Base-by-base conservation (phyloP, 495 filamentous ascomycete genomes). In the Neohortaea acidophila region DNA sequence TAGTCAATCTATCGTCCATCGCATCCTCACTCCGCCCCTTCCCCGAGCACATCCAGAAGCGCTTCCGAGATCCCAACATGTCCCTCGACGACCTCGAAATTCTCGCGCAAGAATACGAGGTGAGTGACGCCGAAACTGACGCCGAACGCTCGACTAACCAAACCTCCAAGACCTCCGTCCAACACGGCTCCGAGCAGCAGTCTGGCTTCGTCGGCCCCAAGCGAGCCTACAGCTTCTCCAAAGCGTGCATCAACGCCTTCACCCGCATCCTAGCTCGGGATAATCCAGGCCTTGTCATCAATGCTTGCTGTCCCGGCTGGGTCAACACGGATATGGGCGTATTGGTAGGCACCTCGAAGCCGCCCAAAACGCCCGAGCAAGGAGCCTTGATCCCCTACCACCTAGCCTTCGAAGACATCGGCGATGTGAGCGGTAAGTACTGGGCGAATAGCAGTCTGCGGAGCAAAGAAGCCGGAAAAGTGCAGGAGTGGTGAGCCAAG, bases 251-350 rank as follows among this genome's bases (percentile, higher is more conserved):
- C 19, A 59, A 60, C 32, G 36, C 48, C 22, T 38, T 47, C 32
- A 59, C 56, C 2, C 41, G 33, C 12, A 36, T 51, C 25, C 35
- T 57, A 12, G 54, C 52, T 9, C 44, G 51, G 10, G 37, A 59
- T 2, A 48, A 51, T 21, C 41, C 45, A 2, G 36, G 39, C 20
- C 13, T 59, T 20, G 30, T 41, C 3, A 44, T 57, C 21, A 57
- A 59, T 36, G 39, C 41, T n/a, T 57, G 58, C 30, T 60, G 56
- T 49, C 56, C 54, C 20, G 57, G 56, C n/a, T 60, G 58, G 54
- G 45, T 58, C 10, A 25, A 40, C 5, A 54, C 50, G 31, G 47
- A 51, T 18, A 46, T 51, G 47, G 47, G 47, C 1, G 20, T 14
- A 10, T 27, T 47, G 17, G 38, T 51, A 2, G 47, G 43, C 21